Base-by-base conservation (phyloP, 2,329 filamentous ascomycete genomes). In the Fonsecaea multimorphosa region DNA sequence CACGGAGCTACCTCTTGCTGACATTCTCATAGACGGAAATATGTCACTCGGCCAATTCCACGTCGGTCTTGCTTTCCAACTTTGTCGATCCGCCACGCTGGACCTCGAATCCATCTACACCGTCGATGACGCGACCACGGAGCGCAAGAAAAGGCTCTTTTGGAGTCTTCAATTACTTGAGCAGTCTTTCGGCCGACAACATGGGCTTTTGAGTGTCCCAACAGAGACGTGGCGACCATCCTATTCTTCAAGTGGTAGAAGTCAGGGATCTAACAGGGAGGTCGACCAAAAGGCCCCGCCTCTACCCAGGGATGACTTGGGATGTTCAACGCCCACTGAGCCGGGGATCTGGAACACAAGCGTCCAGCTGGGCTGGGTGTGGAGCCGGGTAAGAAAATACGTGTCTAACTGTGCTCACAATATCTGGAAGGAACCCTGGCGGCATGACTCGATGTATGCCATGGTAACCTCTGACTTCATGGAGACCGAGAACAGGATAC, bases 1-100 rank as follows among this genome's bases (percentile, higher is more conserved):
- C 27, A 11, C 8, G 3, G 22, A 27, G 38, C 16, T 6, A 27
- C 24, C 44, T 49, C 44, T 27, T 49, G 19, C 44, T 49, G 44
- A 49, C 44, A 27, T 31, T n/a, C 12, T 11, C 1, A 34, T 72
- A 77, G 68, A 78, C 76, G 68, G 84, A 84, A 82, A 76, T 24
- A 27, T 49, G 51, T 34, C 38, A 11, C 31, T 64, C 27, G 49
- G 52, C 31, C 12, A 27, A n/a, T 54, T 83, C 4, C 80, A 82
- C 22, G 80, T 85, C 31, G 53, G 58, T 34, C 51, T 66, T 27
- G 64, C 64, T 12, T 36, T 57, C 2, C 62, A 60, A 31, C 49
- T 66, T 46, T 32, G 46, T 24, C 62, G 44, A 38, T 63, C 53
- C 46, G 64, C 54, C 31, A 31, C 54, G 2, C 46, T 66, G 8